Evolutionary conservation across 2,329 filamentous ascomycete genomes (phyloP), one percentile per base, ranked within the genome.

Genomic region (Leptographium wingfieldii): DNA sequence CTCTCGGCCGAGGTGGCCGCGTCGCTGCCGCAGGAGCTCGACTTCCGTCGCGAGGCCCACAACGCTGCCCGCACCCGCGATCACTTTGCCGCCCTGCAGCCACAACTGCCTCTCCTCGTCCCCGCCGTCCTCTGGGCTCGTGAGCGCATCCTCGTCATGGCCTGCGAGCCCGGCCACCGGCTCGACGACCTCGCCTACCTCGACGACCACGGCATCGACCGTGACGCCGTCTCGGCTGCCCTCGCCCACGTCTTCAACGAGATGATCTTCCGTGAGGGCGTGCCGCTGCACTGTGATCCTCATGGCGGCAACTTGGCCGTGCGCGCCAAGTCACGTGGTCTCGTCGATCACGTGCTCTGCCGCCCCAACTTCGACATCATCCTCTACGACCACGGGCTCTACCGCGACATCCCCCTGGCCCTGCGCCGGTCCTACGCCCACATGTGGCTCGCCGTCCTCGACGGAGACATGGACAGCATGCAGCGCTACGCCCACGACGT

Each of bases 291-390:
- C 74, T 99, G 94, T 73, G 94, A 99, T 69, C 94, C 94, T 0
- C 94, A 99, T 69, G 94, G 92, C 55, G 94, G 94, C 54, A 99
- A 99, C 69, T 87, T 99, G 59, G 92, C 94, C 27, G 90, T 99
- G 63, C 85, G 73, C 71, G 60, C 46, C 12, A 61, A 56, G 9
- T 51, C 29, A 43, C 7, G 10, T 27, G 25, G 40, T 3, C 0
- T 1, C 11, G 11, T 29, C 6, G 29, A 19, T 14, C 27, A 12
- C 10, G 53, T 48, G 27, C 46, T 52, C 38, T 14, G 25, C 10
- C 56, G 61, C 10, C 19, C 73, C 48, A 97, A 97, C 72, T 99
- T 99, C 69, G 94, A 99, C 70, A 82, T 99, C 59, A 87, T 99
- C 60, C 80, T 99, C 3, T 99, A 99, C 74, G 94, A 99, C 69